phyloP scores from a whole-genome alignment of 495 filamentous ascomycete genomes.

The Ramalina peruviana region DNA sequence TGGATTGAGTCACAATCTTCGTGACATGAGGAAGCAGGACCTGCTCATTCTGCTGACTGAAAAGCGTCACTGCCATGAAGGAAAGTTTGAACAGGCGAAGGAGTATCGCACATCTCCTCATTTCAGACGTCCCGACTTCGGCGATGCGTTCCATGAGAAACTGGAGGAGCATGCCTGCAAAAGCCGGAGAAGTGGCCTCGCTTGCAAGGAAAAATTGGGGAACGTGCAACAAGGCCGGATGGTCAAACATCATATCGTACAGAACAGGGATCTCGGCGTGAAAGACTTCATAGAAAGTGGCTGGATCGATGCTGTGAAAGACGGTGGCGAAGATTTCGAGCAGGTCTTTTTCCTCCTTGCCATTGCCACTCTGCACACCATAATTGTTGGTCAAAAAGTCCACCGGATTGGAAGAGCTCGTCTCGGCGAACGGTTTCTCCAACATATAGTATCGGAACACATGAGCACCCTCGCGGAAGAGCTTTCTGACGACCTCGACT shows the following conservation, averaged over 20 bases:
- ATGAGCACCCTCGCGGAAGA: conserved; percentile 89
- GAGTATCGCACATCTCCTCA: conserved; percentile 79
- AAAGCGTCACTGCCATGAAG: conserved; percentile 98
- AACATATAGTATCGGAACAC: conserved; percentile 94
- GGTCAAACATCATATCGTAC: conserved; percentile 95
- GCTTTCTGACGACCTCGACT: conserved; percentile 87
- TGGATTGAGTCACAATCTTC: conserved; percentile 90
- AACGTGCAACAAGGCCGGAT: conserved; percentile 83
- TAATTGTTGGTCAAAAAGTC: conserved; percentile 89
- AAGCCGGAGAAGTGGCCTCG: conserved; percentile 92
- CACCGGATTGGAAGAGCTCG: conserved; percentile 60
- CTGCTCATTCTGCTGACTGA: conserved; percentile 86
- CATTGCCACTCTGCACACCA: conserved; percentile 61
- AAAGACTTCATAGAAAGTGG: conserved; percentile 97
- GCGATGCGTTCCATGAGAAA: conserved; percentile 95
- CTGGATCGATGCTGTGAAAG: conserved; percentile 96
- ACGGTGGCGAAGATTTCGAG: conserved; percentile 96
- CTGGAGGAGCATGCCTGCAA: conserved; percentile 92
- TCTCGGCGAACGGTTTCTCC: conserved; percentile 63
- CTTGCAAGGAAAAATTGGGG: conserved; percentile 97
- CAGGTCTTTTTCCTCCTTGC: conserved; percentile 91
- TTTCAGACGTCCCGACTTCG: conserved; percentile 83
- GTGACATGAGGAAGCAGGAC: conserved; percentile 90
- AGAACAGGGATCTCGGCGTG: conserved; percentile 91
- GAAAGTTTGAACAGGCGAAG: conserved; percentile 94